Conservation (phyloP, 73 alveolate species). For the Paramecium sexaurelia region DNA sequence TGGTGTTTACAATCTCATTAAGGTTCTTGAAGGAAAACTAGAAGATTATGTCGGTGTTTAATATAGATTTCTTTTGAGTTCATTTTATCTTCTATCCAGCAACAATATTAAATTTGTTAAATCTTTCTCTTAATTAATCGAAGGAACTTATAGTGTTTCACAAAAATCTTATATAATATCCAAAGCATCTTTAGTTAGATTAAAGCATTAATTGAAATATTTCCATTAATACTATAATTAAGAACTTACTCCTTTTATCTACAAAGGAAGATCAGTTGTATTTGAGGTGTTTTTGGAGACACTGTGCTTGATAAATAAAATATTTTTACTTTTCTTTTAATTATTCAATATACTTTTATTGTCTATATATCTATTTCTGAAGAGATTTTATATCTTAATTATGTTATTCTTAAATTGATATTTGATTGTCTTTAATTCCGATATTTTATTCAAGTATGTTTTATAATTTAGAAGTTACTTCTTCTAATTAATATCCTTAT, state of each 20-base stretch:
- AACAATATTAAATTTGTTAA: background rate
- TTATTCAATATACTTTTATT: background rate
- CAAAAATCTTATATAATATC: background rate
- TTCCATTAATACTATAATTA: slow-evolving; percentile 3
- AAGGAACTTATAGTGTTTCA: slow-evolving; percentile 9
- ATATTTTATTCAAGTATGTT: background rate
- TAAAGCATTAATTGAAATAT: background rate
- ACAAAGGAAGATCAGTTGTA: background rate
- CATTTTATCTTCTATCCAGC: background rate
- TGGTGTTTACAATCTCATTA: background rate
- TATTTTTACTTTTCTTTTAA: background rate
- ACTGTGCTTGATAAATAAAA: background rate
- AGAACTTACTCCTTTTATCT: background rate
- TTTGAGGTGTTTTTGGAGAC: background rate
- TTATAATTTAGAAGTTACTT: background rate
- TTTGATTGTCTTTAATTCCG: background rate
- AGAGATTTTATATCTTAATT: background rate
- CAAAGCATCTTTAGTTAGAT: background rate
- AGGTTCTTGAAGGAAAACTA: background rate
- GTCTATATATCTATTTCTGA: background rate
- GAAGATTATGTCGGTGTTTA: background rate
- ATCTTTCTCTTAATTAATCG: background rate
- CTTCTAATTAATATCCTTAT: background rate
- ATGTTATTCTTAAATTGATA: background rate
- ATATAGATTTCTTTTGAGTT: background rate